Evolutionary conservation across 345 rosid genomes (phyloP).

Genomic region (Salix viminalis): DNA sequence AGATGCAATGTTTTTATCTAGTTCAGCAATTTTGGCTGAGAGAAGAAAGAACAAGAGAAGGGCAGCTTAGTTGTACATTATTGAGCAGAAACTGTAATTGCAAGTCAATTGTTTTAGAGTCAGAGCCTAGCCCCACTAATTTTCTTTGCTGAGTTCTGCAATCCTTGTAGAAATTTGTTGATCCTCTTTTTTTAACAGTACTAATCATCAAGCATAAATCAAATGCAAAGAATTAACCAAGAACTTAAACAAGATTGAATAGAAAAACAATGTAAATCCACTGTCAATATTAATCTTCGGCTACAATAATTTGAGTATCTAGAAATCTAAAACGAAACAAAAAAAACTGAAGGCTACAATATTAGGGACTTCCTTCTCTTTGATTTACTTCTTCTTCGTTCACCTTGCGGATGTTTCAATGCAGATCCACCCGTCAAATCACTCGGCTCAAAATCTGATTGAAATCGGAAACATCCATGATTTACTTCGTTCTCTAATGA

Average conservation of each 20-base stretch:
- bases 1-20: not conserved
- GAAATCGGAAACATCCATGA: not conserved
- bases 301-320: not conserved
- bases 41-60: not conserved
- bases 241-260: not conserved
- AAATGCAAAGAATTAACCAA: not conserved
- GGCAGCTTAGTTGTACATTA: not conserved
- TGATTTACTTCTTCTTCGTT: not conserved
- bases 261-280: not conserved
- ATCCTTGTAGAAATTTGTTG: not conserved
- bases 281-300: not conserved
- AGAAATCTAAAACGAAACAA: not conserved
- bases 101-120: not conserved
- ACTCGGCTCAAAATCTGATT: not conserved
- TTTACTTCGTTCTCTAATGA: too few relatives aligned
- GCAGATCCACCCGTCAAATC: not conserved
- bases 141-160: not conserved
- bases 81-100: not conserved
- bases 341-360: not conserved
- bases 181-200: not conserved
- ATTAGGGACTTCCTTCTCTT: too few relatives aligned
- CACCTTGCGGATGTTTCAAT: not conserved
- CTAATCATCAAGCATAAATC: not conserved
- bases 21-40: not conserved
- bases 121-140: not conserved